Base-by-base conservation (phyloP, 2,329 filamentous ascomycete genomes). In the Talaromyces albobiverticillius region DNA sequence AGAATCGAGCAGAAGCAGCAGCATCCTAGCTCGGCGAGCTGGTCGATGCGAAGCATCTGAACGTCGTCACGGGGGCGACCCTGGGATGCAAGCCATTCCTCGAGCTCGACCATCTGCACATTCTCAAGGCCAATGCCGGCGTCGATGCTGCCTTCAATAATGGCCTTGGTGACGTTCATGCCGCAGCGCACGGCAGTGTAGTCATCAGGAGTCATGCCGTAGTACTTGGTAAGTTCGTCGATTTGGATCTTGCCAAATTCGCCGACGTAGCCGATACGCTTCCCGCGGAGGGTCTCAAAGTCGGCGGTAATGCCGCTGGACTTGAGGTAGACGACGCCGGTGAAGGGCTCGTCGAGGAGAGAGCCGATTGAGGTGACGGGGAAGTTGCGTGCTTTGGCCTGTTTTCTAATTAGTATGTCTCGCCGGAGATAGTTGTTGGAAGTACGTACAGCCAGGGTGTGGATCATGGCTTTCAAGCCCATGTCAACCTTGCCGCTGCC, bases 1-100 rank as follows among this genome's bases (percentile, higher is more conserved):
- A 91, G 78, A 68, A 91, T 88, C 25, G 84, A 84, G 73, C 88
- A 91, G 82, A 91, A 91, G 79, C 88, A 91, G 81, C 88, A 91
- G 76, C 88, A 91, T 47, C 88, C 88, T 3, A 90, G 78, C 69
- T 90, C 86, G 31, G 88, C 88, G 25, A 91, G 84, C 74, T 90
- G 82, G 67, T 91, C 88, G 65, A 91, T 91, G 63, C 88, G 84
- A 16, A 91, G 82, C 87, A 91, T 90, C 72, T 89, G 84, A 7
- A 90, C 88, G 59, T 90, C 87, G 13, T 76, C 73, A 67, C 80
- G 81, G 56, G 83, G 79, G 1, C 86, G 84, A 61, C 79, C 79
- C 67, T 88, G 85, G 0, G 67, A 58, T 0, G 78, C 78, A 18
- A 90, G 83, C 87, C 87, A 90, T 66, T 89, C 86, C 69, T 88